Evolutionary conservation across 805 yeast genomes (phyloP).

Genomic region (Brettanomyces custersianus): DNA sequence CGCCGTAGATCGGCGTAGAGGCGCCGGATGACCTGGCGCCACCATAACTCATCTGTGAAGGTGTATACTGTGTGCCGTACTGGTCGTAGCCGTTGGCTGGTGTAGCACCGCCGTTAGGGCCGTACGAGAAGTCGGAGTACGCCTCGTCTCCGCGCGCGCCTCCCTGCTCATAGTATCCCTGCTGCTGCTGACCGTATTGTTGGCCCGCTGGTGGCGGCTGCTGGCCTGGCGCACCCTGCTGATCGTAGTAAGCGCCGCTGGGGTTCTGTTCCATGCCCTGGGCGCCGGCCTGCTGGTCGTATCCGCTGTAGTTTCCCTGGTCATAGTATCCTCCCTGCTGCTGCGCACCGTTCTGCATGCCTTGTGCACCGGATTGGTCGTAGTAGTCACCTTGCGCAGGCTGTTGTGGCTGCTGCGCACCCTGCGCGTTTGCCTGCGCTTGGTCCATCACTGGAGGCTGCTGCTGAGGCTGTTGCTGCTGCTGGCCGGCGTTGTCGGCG

Average conservation of each 20-base stretch:
- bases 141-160: conserved; percentile 45
- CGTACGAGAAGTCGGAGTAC: conserved; percentile 52
- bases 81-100: conserved; percentile 39
- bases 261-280: not conserved
- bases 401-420: conserved; percentile 13
- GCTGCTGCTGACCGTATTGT: conserved; percentile 34
- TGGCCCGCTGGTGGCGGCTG: conserved; percentile 10
- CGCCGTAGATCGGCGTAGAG: conserved; percentile 70
- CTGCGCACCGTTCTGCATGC: conserved; percentile 17
- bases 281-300: not conserved
- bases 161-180: conserved; percentile 46
- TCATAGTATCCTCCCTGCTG: conserved; percentile 38
- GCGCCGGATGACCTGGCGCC: conserved; percentile 87
- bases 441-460: not conserved
- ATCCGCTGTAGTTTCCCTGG: conserved; percentile 18
- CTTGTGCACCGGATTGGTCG: no score
- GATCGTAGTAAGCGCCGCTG: conserved; percentile 16
- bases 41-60: conserved; percentile 82
- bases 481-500: conserved; percentile 22
- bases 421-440: conserved; percentile 19
- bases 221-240: conserved; percentile 9
- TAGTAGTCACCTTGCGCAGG: not conserved
- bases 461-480: not conserved
- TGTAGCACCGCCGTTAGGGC: conserved; percentile 45
- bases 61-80: conserved; percentile 50